phyloP scores from a whole-genome alignment of 148 eudicot genomes.

The Chenopodium suecicum region DNA sequence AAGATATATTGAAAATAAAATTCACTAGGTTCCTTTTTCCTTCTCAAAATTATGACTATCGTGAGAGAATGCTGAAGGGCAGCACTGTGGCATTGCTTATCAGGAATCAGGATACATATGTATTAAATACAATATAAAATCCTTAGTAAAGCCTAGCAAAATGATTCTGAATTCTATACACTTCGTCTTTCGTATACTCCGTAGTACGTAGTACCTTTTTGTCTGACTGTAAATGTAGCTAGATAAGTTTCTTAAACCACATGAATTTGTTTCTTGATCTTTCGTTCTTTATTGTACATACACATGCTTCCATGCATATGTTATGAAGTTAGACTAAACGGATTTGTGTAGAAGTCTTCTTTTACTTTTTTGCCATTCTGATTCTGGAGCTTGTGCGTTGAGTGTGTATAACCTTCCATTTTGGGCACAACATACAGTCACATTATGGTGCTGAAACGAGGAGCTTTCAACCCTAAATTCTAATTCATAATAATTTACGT shows the following conservation, averaged over 20 bases:
- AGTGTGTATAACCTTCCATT: slow-evolving; percentile 71
- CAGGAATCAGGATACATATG: not conserved
- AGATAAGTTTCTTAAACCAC: not conserved
- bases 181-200: not conserved
- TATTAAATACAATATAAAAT: not conserved
- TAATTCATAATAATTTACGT: slow-evolving; percentile 64
- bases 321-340: slow-evolving; percentile 57
- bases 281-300: not conserved
- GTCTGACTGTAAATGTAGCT: not conserved
- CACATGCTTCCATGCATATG: slow-evolving; percentile 5
- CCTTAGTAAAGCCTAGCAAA: not conserved
- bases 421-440: slow-evolving; percentile 74
- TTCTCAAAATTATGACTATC: not conserved
- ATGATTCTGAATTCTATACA: not conserved
- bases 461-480: slow-evolving; percentile 80
- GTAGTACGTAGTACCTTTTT: not conserved
- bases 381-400: slow-evolving; percentile 86
- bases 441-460: slow-evolving; percentile 67
- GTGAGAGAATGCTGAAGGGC: not conserved
- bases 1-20: too few species aligned
- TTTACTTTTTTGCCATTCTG: slow-evolving; percentile 62
- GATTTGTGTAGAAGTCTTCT: slow-evolving; percentile 60
- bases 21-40: not conserved
- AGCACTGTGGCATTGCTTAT: not conserved
- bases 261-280: not conserved